A percentile compares a stretch with the other conserved stretches of the same genome.
phyloP scores from a whole-genome alignment of 139 green algal genomes.

The Asterochloris sp. region DNA sequence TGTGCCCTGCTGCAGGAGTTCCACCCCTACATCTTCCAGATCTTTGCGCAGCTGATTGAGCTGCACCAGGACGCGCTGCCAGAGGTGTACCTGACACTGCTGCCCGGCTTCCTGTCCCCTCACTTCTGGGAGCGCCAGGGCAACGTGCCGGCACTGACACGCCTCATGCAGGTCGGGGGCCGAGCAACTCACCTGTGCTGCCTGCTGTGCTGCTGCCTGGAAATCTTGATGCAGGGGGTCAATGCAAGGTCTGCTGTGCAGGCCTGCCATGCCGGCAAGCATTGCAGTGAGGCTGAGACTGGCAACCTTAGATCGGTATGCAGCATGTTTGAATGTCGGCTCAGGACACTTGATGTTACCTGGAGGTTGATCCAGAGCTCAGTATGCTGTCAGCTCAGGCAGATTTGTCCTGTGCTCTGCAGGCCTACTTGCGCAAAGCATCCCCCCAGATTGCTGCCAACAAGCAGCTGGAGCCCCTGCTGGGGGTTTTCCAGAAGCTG shows the following conservation, averaged over 20 bases:
- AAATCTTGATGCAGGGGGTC: too few species aligned
- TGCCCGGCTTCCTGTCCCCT: slow-evolving; percentile 83
- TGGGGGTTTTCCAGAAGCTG: slow-evolving; percentile 96
- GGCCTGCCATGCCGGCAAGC: too few species aligned
- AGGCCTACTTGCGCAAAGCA: slow-evolving; percentile 86
- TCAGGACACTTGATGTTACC: too few species aligned
- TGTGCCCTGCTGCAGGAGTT: slow-evolving; percentile 43
- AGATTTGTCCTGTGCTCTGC: neutral
- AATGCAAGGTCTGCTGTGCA: too few species aligned
- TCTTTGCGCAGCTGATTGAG: slow-evolving; percentile 91
- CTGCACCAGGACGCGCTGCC: slow-evolving; percentile 53
- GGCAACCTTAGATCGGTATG: too few species aligned
- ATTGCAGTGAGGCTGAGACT: too few species aligned
- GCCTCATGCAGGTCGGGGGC: slow-evolving; percentile 74
- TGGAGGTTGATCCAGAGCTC: too few species aligned
- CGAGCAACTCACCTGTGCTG: neutral
- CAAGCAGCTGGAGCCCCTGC: slow-evolving; percentile 43
- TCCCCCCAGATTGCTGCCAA: slow-evolving; percentile 43
- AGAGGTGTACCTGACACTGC: slow-evolving; percentile 77
- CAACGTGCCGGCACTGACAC: slow-evolving; percentile 91
- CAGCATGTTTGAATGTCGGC: too few species aligned
- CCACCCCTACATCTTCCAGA: slow-evolving; percentile 84
- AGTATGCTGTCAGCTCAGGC: too few species aligned
- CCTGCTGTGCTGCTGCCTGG: too few species aligned
- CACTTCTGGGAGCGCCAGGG: slow-evolving; percentile 88